Percentiles rank a stretch among this genome's conserved stretches.
phyloP scores from a whole-genome alignment of 192 early-diverging fungal genomes.

The Geosiphon pyriformis region DNA sequence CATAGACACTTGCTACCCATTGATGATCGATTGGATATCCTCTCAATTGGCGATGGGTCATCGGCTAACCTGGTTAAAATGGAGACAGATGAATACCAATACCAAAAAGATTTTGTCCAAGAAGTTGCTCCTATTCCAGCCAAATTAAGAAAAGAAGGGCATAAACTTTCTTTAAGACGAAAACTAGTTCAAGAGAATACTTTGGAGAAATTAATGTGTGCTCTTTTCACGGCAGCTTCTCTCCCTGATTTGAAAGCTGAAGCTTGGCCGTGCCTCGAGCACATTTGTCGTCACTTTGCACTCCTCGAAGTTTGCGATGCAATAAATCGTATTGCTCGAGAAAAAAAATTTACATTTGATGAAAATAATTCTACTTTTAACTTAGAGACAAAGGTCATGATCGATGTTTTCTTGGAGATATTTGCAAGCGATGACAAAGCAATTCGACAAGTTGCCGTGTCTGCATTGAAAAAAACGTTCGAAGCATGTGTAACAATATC shows the following conservation, averaged over 20 bases:
- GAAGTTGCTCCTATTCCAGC: conserved; percentile 21
- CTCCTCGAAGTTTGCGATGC: conserved; percentile 66
- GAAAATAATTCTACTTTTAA: conserved; percentile 42
- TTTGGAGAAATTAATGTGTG: conserved; percentile 50
- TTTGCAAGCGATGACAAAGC: conserved; percentile 63
- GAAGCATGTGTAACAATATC: conserved; percentile 49
- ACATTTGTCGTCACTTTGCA: conserved; percentile 71
- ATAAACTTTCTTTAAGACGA: conserved; percentile 41
- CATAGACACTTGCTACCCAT: conserved; percentile 26
- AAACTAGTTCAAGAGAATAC: conserved; percentile 51
- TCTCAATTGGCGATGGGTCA: too few relatives aligned
- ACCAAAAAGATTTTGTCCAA: conserved; percentile 29
- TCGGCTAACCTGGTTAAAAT: conserved; percentile 23
- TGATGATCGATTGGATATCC: too few relatives aligned
- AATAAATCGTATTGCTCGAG: conserved; percentile 42
- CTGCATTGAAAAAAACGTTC: conserved; percentile 60
- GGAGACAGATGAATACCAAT: conserved; percentile 35
- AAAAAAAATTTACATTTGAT: conserved; percentile 47
- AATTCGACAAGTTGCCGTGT: conserved; percentile 59
- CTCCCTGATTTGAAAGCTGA: conserved; percentile 55
- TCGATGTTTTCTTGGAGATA: conserved; percentile 74
- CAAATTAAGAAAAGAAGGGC: conserved; percentile 42
- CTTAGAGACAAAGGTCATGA: conserved; percentile 62
- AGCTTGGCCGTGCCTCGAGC: conserved; percentile 58
- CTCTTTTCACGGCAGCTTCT: conserved; percentile 61